phyloP scores from a whole-genome alignment of 306 rosid genomes.

The Cicer chorassanicum region DNA sequence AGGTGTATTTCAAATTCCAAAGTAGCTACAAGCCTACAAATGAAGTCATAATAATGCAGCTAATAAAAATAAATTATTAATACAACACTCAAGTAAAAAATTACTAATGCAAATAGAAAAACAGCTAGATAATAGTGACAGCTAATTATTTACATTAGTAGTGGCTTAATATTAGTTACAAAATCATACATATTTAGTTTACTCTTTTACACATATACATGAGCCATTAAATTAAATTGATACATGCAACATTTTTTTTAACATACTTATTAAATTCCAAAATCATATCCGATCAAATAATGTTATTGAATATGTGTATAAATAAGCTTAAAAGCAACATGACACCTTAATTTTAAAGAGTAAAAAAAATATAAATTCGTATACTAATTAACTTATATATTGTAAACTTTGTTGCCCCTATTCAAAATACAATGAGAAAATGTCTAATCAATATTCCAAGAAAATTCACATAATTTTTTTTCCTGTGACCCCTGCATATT shows the following conservation, averaged over 20 bases:
- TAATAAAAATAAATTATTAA: not conserved
- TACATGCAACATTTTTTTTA: not conserved
- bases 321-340: too few species aligned
- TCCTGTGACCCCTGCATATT: constrained; percentile 51
- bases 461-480: constrained; percentile 33
- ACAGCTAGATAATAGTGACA: too few species aligned
- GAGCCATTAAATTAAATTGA: too few species aligned
- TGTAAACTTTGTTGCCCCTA: not conserved
- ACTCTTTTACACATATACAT: too few species aligned
- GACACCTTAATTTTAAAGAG: not conserved
- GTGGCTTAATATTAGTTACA: too few species aligned
- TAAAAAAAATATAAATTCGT: not conserved
- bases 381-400: not conserved
- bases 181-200: too few species aligned
- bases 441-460: constrained; percentile 67
- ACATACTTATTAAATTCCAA: not conserved
- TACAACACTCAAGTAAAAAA: too few species aligned
- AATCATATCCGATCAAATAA: not conserved
- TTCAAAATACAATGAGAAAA: constrained; percentile 43
- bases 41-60: not conserved
- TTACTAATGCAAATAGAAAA: not conserved
- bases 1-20: not conserved
- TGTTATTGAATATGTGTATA: not conserved
- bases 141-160: too few species aligned
- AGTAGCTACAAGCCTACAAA: not conserved